Base-by-base conservation (phyloP, 2,329 filamentous ascomycete genomes). In the Pseudogymnoascus sp. region DNA sequence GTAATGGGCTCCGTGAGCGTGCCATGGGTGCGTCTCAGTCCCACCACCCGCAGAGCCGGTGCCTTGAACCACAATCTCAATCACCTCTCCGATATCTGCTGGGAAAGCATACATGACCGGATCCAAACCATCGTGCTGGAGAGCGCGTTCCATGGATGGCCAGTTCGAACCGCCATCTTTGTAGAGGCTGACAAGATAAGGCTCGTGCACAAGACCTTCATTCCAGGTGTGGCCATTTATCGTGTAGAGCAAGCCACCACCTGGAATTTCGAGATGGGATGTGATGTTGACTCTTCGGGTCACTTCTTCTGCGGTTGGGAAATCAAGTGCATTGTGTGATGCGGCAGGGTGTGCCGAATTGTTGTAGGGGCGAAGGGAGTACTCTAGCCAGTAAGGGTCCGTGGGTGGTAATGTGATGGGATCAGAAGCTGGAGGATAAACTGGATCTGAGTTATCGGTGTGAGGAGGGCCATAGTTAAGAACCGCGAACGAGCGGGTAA, bases 121-220 rank as follows among this genome's bases (percentile, higher is more conserved):
- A 67, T 82, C 79, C 69, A 77, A 75, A 29, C 78, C 78, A 29
- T 71, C 68, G 67, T 79, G 76, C 4, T 64, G 65, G 0, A 80
- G 60, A 0, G 79, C 79, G 7, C 73, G 74, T 1, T 74, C 72
- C 69, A 79, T 78, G 65, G 77, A 73, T 2, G 79, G 79, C 62
- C 79, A 72, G 29, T 68, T 65, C 4, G 64, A 39, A 23, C 61
- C 47, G 37, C 70, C 75, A 57, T 77, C 73, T 47, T 75, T 70
- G 72, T 80, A 81, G 29, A 81, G 75, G 60, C 75, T 70, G 23
- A 80, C 75, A 2, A 81, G 74, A 67, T 80, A 80, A 0, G 79
- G 79, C 7, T 73, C 71, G 8, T 69, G 54, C 2, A 72, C 70
- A 45, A 71, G 68, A 6, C 54, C 65, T 21, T 75, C 69, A 1